Evolutionary conservation across 768 basidiomycete species (phyloP), one percentile per base, ranked within the genome.

Genomic region (Termitomyces sp.): DNA sequence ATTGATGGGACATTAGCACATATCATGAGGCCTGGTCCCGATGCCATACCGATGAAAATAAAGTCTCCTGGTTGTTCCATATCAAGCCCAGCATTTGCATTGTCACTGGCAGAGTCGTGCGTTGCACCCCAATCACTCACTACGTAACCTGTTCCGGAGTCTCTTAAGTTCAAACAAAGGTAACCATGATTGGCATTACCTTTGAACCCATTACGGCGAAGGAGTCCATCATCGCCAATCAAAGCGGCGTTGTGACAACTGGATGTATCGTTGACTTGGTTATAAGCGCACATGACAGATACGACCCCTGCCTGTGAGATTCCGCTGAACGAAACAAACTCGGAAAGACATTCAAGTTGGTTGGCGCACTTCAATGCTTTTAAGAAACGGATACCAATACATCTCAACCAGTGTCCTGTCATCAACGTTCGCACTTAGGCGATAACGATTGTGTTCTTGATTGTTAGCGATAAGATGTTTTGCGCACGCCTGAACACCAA

Each of bases 401-500:
- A 80, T 71, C 59, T 83, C 79, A 55, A 78, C 75, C 47, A 80
- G 67, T 5, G 83, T 85, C 41, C 81, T 71, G 61, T 87, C 85
- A 59, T 84, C 80, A 21, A 86, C 56, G 30, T 78, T 72, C 21
- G 77, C 67, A 54, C 64, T 73, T 3, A 74, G 63, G 1, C 78
- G 78, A 61, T 79, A 79, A 21, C 78, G 72, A 78, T 78, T 79
- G 56, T 79, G 79, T 54, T 81, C 79, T 61, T 81, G 78, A 59
- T 78, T 81, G 53, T 81, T 78, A 17, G 72, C 74, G 12, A 76
- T 67, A 44, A 77, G 70, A 62, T 83, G 83, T 55, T 84, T 84
- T 0, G 79, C 77, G 55, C 79, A 81, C 0, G 84, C 83, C 59
- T 81, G 79, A n/a, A 86, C 83, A 14, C 84, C 84, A 41, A 76